phyloP scores from a whole-genome alignment of 257 asterid species.

The Jasminum sambac region DNA sequence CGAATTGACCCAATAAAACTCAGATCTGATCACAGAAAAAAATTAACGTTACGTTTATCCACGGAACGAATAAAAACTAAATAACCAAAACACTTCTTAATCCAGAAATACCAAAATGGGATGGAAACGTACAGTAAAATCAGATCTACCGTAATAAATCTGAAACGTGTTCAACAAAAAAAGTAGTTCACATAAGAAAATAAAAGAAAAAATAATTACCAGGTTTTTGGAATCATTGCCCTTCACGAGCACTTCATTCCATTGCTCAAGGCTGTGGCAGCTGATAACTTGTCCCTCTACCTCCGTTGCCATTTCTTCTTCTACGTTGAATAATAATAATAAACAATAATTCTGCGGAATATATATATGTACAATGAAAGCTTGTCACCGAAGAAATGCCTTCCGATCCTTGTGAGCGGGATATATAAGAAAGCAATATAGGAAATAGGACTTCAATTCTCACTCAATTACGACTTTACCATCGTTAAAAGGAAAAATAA shows the following conservation, averaged over 20 bases:
- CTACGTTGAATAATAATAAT: neutral
- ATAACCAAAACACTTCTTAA: neutral
- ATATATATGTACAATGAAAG: slow-evolving; percentile 9
- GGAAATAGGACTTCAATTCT: neutral
- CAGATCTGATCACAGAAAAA: neutral
- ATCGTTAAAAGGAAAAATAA: too few species aligned
- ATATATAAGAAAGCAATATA: neutral
- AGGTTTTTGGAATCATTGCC: slow-evolving; percentile 60
- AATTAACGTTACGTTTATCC: neutral
- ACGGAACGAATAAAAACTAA: neutral
- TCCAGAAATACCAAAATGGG: neutral
- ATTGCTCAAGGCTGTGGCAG: slow-evolving; percentile 67
- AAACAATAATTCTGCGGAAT: neutral
- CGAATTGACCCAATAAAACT: neutral
- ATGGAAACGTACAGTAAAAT: neutral
- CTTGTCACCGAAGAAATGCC: slow-evolving; percentile 32
- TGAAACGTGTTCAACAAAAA: neutral
- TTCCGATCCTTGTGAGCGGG: neutral
- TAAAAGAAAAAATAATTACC: slow-evolving; percentile 31
- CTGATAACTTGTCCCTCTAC: slow-evolving; percentile 74
- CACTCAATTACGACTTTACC: neutral
- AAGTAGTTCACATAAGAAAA: neutral
- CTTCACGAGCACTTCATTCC: slow-evolving; percentile 70
- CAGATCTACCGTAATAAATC: neutral
- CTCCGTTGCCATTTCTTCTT: slow-evolving; percentile 43